Evolutionary conservation across 768 basidiomycete species (phyloP), one percentile per base, ranked within the genome.

Genomic region (Hortiboletus flavorubellus): DNA sequence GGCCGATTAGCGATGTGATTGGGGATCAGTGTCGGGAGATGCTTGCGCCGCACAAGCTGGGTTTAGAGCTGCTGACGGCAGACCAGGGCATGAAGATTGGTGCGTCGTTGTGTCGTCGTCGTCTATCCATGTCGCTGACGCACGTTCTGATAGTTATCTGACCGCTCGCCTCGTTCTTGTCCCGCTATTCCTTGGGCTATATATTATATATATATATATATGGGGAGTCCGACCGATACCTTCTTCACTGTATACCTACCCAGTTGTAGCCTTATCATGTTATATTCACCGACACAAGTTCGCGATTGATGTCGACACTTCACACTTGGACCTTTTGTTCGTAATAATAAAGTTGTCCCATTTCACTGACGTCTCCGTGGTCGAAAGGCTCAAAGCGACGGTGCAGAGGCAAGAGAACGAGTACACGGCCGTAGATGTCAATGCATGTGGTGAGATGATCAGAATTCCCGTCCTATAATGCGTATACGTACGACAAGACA

Each of bases 1-100:
- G 71, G 29, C 81, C 84, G 31, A 81, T 85, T 31, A 75, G 78
- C 54, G 77, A 87, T 14, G 73, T 89, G 30, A 95, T 98, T 56
- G 79, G 83, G 42, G 76, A 82, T 15, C 89, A 97, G 70, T 81
- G 95, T 56, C 75, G 78, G 44, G 76, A 76, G 34, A 70, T 93
- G 47, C 83, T 92, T 23, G 74, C 77, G 18, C 74, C 74, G 45
- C 80, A 78, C 58, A 75, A 73, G n/a, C 76, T 95, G 8, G 95
- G 93, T 0, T 81, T 83, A 21, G 78, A 83, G 53, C 78, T 96
- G 44, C 60, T 90, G 38, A 81, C 82, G 31, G 88, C 84, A 30
- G 81, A 84, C 46, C 91, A 89, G 70, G 95, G 94, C 18, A 88
- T 88, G 83, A 79, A 79, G 59, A 86, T 95, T 45, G 76, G 92